Evolutionary conservation across 371 early-diverging fungal species (phyloP).

Genomic region (Choanephora cucurbitarum): DNA sequence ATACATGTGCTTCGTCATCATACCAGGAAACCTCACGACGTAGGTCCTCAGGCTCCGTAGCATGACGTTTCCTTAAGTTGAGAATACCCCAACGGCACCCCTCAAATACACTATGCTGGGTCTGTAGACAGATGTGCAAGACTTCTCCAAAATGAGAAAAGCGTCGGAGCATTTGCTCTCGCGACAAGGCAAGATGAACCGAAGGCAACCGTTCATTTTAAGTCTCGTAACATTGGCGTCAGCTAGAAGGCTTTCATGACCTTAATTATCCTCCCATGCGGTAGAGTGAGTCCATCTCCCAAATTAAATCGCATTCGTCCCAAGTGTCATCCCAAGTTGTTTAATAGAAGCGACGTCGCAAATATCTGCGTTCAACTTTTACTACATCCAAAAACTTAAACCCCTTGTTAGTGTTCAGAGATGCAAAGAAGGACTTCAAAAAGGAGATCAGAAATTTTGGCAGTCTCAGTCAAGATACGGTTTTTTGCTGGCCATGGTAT

Average conservation of each 20-base stretch:
- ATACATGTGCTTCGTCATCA: too few relatives aligned
- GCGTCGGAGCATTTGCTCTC: not conserved
- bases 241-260: not conserved
- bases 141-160: too few relatives aligned
- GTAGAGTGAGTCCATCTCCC: not conserved
- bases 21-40: too few relatives aligned
- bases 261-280: not conserved
- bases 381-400: not conserved
- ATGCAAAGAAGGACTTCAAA: not conserved
- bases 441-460: not conserved
- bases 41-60: too few relatives aligned
- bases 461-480: not conserved
- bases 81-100: too few relatives aligned
- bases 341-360: not conserved
- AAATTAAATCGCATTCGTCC: not conserved
- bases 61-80: too few relatives aligned
- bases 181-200: not conserved
- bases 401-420: not conserved
- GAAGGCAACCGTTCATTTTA: not conserved
- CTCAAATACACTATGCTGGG: too few relatives aligned
- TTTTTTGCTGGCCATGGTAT: not conserved
- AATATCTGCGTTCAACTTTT: not conserved
- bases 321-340: not conserved
- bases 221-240: not conserved
- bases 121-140: too few relatives aligned